Evolutionary conservation across 352 stramenopile species (phyloP), one percentile per base, ranked within the genome.

Genomic region (Blastocystis sp.): DNA sequence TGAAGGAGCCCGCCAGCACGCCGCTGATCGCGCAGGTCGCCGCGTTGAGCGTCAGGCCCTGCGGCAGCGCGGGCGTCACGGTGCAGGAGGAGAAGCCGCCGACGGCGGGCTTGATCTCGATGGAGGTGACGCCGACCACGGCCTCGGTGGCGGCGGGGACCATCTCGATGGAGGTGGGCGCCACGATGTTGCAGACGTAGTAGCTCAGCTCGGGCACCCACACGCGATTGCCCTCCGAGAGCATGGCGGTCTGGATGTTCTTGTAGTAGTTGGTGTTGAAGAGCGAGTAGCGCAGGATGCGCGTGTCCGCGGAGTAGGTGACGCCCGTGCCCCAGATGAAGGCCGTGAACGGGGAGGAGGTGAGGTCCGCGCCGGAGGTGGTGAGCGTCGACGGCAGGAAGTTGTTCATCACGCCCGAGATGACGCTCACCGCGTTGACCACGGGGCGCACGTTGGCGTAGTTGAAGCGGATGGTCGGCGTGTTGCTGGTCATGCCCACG

Each of bases 11-110:
- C 19, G 78, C 62, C 0, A 56, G 60, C 3, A 79, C 66, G 14
- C 78, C 78, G n/a, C 38, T 53, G n/a, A 88, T 78, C 17, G 28
- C 76, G 17, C 78, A 76, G 21, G 61, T 77, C 21, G 21, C 9
- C 23, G 56, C 19, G 45, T 76, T 28, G 17, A 88, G 70, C n/a
- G 78, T 62, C 19, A 88, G 40, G 40, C 78, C 78, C 23, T 62
- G 19, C 38, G 78, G 78, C 59, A 88, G 78, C 14, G 78, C 76
- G 19, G 76, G 76, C 19, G 53, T 28, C 7, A 82, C 45, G 21
- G 74, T n/a, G 21, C 66, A 76, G 19, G 10, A 5, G 1, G 28
- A 11, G 38, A 76, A 76, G 28, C 38, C 66, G 2, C 11, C 40
- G 14, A n/a, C 14, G 21, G 41, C 10, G 52, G 66, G 66, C 41